Base-by-base conservation (phyloP, 148 eudicot species). In the Rheum nobile region DNA sequence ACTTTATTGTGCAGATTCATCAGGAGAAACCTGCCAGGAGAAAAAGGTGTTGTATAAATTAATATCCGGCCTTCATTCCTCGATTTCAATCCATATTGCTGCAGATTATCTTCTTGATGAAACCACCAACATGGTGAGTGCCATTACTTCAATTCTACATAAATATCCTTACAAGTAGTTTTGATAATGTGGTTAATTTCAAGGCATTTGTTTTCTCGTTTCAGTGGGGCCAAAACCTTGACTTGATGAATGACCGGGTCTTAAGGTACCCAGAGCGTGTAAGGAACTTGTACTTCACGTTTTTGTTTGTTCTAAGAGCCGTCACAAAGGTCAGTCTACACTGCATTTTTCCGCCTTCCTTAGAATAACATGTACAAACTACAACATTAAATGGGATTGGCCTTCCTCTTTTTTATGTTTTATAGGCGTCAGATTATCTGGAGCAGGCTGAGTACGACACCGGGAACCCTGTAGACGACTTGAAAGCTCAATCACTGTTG, bases 371-470 rank as follows among this genome's bases (percentile, higher is more conserved):
- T 71, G 29, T 39, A 71, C 47, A 70, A 9, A 8, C 32, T 71
- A 22, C n/a, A 41, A 10, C 4, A 21, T 71, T 71, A 37, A 2
- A 37, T 1, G 6, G 1, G 14, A 70, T 8, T 10, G 0, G 4
- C n/a, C 50, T 71, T 29, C 55, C 0, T 12, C 50, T 70, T 54
- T 14, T 37, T 12, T 22, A 46, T 7, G 17, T 61, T 43, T 21
- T 61, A 24, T 73, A 94, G 98, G 98, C 98, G 34, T 80, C 93
- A 57, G 88, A 86, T 79, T 95, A 90, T 78, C 80, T 95, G 84
- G 98, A 95, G 80, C 89, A 88, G 75, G 98, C 98, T 72, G 96
- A 91, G 76, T 95, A 95, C 73, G 90, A 90, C 86, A 91, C 97
- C 71, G 96, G 98, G 71, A 95, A 91, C 83, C 80, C 71, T 48